Evolutionary conservation across 2,329 filamentous ascomycete genomes (phyloP), one percentile per base, ranked within the genome.

Genomic region (Exophiala alcalophila): DNA sequence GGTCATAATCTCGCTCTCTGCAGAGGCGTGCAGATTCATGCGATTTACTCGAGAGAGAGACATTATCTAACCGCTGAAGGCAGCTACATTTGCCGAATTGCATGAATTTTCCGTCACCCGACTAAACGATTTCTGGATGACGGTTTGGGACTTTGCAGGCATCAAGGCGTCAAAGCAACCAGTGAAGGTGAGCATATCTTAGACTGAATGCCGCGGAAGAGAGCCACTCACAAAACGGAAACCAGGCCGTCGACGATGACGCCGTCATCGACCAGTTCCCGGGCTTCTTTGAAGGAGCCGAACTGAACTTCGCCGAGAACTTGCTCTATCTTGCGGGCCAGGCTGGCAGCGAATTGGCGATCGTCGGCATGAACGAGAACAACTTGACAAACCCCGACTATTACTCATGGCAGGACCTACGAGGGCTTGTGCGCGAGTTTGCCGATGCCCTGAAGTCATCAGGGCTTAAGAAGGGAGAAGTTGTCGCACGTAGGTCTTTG

Each of bases 91-190:
- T 4, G 56, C 58, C 31, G 61, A 66, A 3, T 56, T 69, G 15
- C 64, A 68, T 14, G 55, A 50, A 46, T 69, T 66, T 63, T 65
- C 61, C 20, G 59, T 66, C 9, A 47, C 55, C 1, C 54, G 60
- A 11, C 55, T 62, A 5, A 66, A 67, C 28, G 58, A 64, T 9
- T 69, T 69, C 45, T 69, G 66, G 66, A 55, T 61, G 14, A 60
- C 66, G 40, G 45, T 67, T 8, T 66, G 66, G 45, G 36, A 53
- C 9, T 67, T 63, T 14, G 23, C 27, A 5, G 65, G 2, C 19
- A 44, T 27, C 49, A 66, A 6, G 57, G 62, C 10, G 30, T 53
- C 40, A 8, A 52, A 12, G 9, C 28, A 44, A 16, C 45, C 45
- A 44, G 52, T 55, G 11, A 12, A 35, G 35, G 29, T 44, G 23